A percentile compares a stretch with the other conserved stretches of the same genome.
phyloP scores from a whole-genome alignment of 441 rosid genomes.

The Eutrema salsugineum region DNA sequence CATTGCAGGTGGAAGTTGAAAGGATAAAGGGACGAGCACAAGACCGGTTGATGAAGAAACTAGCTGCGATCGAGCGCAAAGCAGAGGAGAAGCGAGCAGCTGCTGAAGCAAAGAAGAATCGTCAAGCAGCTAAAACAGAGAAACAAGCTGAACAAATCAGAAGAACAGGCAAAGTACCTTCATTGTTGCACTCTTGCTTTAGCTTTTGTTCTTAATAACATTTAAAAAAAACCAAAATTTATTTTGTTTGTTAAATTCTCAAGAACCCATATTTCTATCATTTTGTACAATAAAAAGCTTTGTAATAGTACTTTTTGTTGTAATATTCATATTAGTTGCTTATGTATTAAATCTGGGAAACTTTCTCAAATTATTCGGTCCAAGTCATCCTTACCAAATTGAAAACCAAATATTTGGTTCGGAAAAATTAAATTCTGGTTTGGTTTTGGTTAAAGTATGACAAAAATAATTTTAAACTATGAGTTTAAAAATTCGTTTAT shows the following conservation, averaged over 20 bases:
- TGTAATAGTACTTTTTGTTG: background rate
- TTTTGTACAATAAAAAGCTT: slow-evolving; percentile 19
- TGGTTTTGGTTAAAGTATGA: background rate
- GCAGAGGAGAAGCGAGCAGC: slow-evolving; percentile 69
- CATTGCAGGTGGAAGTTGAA: slow-evolving; percentile 64
- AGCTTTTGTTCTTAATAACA: slow-evolving; percentile 46
- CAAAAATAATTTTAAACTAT: background rate
- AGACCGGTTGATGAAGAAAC: slow-evolving; percentile 59
- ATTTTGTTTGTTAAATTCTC: slow-evolving; percentile 1
- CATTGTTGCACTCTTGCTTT: slow-evolving; percentile 43
- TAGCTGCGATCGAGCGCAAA: slow-evolving; percentile 50
- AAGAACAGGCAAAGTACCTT: slow-evolving; percentile 60
- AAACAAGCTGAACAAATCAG: slow-evolving; percentile 56
- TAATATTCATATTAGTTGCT: background rate
- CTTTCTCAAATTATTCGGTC: background rate
- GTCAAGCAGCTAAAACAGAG: slow-evolving; percentile 54
- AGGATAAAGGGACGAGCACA: slow-evolving; percentile 62
- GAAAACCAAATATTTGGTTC: background rate
- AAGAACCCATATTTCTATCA: background rate
- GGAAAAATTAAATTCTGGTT: background rate
- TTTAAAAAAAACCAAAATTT: background rate
- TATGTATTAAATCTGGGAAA: too few relatives aligned
- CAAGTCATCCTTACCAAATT: background rate
- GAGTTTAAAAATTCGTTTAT: too few relatives aligned
- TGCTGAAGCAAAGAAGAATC: slow-evolving; percentile 58